These are phyloP conservation scores for Cerrena zonata DNA, from an alignment of 1,284 basidiomycete genomes.

Conservation along the genomic window DNA sequence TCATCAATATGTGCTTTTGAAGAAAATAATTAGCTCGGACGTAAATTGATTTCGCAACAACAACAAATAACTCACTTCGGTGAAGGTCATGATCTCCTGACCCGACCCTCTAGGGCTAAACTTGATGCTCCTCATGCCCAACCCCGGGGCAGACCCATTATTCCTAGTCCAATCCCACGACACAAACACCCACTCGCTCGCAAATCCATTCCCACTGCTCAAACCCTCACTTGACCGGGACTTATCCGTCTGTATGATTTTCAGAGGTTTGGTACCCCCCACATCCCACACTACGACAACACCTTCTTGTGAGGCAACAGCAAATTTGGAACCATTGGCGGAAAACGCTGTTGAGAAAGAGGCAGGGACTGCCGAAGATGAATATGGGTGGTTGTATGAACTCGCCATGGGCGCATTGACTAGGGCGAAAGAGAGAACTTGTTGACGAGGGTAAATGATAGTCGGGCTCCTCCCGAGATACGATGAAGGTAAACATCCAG, in stretches of 20 bases:
- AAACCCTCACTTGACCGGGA: constrained; percentile 23
- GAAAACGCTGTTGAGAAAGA: constrained; percentile 85
- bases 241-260: constrained; percentile 56
- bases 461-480: constrained; percentile 50
- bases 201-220: constrained; percentile 35
- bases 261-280: constrained; percentile 62
- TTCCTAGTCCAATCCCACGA: constrained; percentile 62
- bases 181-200: constrained; percentile 54
- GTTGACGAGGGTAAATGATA: constrained; percentile 52
- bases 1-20: constrained; percentile 60
- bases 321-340: constrained; percentile 74
- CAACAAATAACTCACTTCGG: constrained; percentile 55
- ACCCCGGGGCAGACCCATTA: constrained; percentile 54
- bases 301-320: constrained; percentile 82
- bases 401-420: constrained; percentile 25
- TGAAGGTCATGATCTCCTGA: constrained; percentile 72
- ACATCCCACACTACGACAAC: constrained; percentile 78
- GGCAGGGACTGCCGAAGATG: constrained; percentile 47
- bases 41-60: neutral
- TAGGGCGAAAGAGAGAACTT: constrained; percentile 55
- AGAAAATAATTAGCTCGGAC: constrained; percentile 4
- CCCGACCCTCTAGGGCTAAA: constrained; percentile 54
- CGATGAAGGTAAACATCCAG: constrained; percentile 73
- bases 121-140: constrained; percentile 74
- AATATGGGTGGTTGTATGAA: constrained; percentile 25